Evolutionary conservation across 208 protist species (phyloP).

Genomic region (Crithidia acanthocephali): DNA sequence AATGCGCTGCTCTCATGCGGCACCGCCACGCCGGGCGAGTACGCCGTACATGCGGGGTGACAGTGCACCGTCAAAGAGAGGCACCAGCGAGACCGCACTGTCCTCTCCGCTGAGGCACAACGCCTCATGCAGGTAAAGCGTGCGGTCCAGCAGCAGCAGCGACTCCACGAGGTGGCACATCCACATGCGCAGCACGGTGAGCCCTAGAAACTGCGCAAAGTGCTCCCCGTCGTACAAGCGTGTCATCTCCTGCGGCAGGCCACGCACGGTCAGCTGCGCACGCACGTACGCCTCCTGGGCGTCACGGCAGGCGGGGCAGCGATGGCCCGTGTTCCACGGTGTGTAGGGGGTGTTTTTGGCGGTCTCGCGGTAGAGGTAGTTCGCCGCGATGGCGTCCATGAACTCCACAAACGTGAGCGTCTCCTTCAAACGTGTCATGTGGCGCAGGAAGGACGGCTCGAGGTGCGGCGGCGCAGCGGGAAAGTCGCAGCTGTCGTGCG

Average conservation of each 20-base stretch:
- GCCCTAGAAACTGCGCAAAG: constrained; percentile 75
- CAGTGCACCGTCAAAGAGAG: constrained; percentile 83
- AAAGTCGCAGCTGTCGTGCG: constrained; percentile 9
- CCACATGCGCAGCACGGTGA: constrained; percentile 91
- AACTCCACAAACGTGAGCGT: constrained; percentile 61
- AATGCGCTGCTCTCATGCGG: no score
- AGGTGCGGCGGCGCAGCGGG: constrained; percentile 54
- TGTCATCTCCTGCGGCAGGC: constrained; percentile 38
- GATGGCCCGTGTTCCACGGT: constrained; percentile 37
- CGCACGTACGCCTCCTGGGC: constrained; percentile 47
- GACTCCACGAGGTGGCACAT: constrained; percentile 89
- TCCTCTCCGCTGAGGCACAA: constrained; percentile 18
- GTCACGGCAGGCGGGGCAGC: constrained; percentile 49
- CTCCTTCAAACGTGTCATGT: constrained; percentile 64
- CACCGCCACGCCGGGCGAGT: constrained; percentile 56
- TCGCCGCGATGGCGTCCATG: constrained; percentile 40
- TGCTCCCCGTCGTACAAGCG: constrained; percentile 34
- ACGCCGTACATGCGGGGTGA: constrained; percentile 89
- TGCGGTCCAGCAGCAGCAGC: constrained; percentile 77
- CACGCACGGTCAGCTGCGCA: constrained; percentile 8
- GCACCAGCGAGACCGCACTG: constrained; percentile 79
- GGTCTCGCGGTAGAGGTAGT: constrained; percentile 61
- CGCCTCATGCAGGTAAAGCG: constrained; percentile 76
- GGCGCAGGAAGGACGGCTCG: constrained; percentile 76
- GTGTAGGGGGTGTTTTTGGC: constrained; percentile 41